Conservation (phyloP, 2,329 filamentous ascomycete species). For the Fusarium armeniacum region DNA sequence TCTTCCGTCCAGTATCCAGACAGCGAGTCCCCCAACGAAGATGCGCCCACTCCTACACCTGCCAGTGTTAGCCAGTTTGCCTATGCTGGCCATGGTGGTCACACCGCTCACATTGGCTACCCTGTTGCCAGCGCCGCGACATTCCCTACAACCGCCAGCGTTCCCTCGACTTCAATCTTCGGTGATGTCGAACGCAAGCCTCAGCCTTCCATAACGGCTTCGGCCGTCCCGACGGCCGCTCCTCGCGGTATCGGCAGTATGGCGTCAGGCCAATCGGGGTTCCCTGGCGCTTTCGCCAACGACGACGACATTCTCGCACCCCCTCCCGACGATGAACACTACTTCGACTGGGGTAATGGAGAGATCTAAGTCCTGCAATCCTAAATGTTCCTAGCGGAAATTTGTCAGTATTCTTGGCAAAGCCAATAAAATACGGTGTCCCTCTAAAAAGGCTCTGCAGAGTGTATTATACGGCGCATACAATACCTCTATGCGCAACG, state of each 20-base stretch:
- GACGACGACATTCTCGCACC: not conserved
- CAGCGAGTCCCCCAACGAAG: conserved; percentile 50
- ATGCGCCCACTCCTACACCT: conserved; percentile 28
- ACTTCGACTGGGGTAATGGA: conserved; percentile 51
- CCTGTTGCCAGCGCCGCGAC: not conserved
- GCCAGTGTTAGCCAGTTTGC: conserved; percentile 5
- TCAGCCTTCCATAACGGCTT: not conserved
- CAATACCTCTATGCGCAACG: conserved; percentile 4
- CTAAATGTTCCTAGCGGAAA: conserved; percentile 7
- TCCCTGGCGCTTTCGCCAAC: not conserved
- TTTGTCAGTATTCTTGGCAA: conserved; percentile 1
- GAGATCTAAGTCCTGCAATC: conserved; percentile 51
- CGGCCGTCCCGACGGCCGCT: not conserved
- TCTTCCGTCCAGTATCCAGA: conserved; percentile 48
- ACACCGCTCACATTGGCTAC: not conserved
- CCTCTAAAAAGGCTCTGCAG: not conserved
- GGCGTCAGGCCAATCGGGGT: conserved; percentile 1
- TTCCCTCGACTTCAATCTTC: conserved; percentile 40
- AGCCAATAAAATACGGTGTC: not conserved
- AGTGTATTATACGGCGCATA: conserved; percentile 26
- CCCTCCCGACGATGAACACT: conserved; percentile 22
- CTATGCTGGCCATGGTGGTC: not conserved
- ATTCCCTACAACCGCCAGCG: conserved; percentile 6
- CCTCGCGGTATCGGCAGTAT: conserved; percentile 14
- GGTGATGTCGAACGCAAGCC: conserved; percentile 42